A percentile compares a stretch with the other conserved stretches of the same genome.
Evolutionary conservation across 768 basidiomycete genomes (phyloP).

Genomic region (Mycena alexandri): DNA sequence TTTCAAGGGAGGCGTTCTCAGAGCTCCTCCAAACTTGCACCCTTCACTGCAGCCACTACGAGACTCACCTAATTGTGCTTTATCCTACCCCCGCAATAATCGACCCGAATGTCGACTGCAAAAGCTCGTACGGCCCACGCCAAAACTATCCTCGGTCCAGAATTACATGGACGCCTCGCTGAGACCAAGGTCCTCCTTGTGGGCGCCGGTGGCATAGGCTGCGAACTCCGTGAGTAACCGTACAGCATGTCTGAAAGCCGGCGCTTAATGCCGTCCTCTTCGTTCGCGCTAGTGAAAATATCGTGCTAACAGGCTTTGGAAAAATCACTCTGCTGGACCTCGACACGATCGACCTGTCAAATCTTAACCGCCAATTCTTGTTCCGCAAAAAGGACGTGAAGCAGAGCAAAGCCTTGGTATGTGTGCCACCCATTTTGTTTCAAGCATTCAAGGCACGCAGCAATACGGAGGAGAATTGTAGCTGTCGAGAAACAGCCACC

Average conservation of each 20-base stretch:
- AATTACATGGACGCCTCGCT: constrained; percentile 72
- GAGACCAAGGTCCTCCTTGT: constrained; percentile 86
- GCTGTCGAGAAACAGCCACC: too few species aligned
- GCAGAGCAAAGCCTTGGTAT: constrained; percentile 92
- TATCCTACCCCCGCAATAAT: too few species aligned
- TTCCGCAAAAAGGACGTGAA: constrained; percentile 98
- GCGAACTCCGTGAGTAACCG: constrained; percentile 82
- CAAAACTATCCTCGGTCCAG: constrained; percentile 82
- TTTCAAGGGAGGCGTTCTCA: too few species aligned
- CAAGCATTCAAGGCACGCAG: not conserved
- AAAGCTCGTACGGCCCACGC: constrained; percentile 71
- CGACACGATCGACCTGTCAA: constrained; percentile 98
- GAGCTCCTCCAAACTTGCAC: too few species aligned
- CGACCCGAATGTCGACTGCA: constrained; percentile 57
- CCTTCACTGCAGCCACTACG: too few species aligned
- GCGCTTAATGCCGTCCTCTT: not conserved
- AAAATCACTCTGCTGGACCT: constrained; percentile 94
- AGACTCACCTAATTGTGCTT: too few species aligned
- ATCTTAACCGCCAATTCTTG: constrained; percentile 96
- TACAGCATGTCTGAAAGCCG: not conserved
- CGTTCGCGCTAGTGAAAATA: constrained; percentile 83
- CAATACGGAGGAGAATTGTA: too few species aligned
- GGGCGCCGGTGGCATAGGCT: constrained; percentile 97
- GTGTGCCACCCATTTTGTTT: constrained; percentile 55
- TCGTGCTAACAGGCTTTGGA: constrained; percentile 93